Conservation (phyloP, 805 yeast species). For the Lachancea sp. region DNA sequence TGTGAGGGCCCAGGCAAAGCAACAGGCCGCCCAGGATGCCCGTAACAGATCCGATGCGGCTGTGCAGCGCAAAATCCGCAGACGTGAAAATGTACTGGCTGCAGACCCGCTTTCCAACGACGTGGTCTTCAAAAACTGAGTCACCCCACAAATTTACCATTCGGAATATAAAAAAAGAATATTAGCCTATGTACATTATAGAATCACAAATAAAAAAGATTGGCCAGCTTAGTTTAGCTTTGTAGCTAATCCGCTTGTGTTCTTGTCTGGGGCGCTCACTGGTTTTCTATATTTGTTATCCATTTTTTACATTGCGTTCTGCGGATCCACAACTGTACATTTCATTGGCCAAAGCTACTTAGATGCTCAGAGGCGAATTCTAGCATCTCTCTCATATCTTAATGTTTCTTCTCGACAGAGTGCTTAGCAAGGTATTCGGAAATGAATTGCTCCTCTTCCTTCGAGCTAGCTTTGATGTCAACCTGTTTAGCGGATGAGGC, state of each 20-base stretch:
- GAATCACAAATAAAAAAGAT: background rate
- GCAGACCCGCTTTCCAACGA: constrained; percentile 81
- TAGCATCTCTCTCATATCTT: constrained; percentile 21
- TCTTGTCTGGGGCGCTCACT: too few species aligned
- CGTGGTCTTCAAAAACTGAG: constrained; percentile 50
- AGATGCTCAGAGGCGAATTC: too few species aligned
- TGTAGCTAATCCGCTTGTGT: too few species aligned
- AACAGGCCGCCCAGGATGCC: constrained; percentile 75
- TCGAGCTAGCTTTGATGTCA: constrained; percentile 64
- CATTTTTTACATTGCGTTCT: too few species aligned
- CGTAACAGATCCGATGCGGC: constrained; percentile 74
- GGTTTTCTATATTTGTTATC: too few species aligned
- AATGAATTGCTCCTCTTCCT: constrained; percentile 88
- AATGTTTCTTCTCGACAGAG: constrained; percentile 23
- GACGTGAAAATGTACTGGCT: constrained; percentile 65
- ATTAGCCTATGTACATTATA: background rate
- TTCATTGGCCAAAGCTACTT: too few species aligned
- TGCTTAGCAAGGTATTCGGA: constrained; percentile 54
- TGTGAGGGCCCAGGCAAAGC: constrained; percentile 81
- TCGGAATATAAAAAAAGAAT: too few species aligned
- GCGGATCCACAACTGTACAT: too few species aligned
- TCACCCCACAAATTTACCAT: too few species aligned
- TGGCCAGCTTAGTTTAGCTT: too few species aligned
- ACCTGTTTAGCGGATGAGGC: constrained; percentile 54
- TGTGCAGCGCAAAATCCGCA: constrained; percentile 63